A percentile compares a stretch with the other conserved stretches of the same genome.
These are phyloP conservation scores for Phoenix dactylifera DNA, from an alignment of 176 grass and related monocot species.

Conservation along the genomic window DNA sequence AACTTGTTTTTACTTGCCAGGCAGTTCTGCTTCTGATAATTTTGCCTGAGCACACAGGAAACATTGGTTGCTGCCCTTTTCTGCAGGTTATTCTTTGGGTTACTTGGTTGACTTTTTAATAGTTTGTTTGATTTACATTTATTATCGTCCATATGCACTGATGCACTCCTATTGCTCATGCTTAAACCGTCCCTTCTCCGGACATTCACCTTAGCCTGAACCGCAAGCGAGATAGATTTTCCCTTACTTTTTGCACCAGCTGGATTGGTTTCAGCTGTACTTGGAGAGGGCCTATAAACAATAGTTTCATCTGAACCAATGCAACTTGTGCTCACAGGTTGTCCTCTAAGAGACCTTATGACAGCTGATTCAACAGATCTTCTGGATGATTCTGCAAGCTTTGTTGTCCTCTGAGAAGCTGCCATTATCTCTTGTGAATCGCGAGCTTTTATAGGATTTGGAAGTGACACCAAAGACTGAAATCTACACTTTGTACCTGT, in stretches of 20 bases:
- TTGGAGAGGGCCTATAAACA: conserved; percentile 40
- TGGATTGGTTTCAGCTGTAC: conserved; percentile 46
- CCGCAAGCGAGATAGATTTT: conserved; percentile 56
- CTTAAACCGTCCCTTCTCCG: conserved; percentile 62
- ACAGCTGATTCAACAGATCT: conserved; percentile 27
- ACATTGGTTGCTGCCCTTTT: conserved; percentile 38
- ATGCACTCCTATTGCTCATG: conserved; percentile 33
- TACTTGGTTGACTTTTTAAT: conserved; percentile 38
- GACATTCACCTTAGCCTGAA: conserved; percentile 79
- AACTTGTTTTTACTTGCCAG: conserved; percentile 36
- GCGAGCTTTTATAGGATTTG: conserved; percentile 31
- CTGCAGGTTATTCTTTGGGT: conserved; percentile 49
- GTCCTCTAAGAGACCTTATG: conserved; percentile 25
- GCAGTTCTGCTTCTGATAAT: conserved; percentile 90
- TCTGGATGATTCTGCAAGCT: conserved; percentile 37
- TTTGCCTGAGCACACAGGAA: conserved; percentile 55
- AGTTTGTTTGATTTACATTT: conserved; percentile 43
- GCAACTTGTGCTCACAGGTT: conserved; percentile 33
- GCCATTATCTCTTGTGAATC: conserved; percentile 31
- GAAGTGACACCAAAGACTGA: conserved; percentile 43
- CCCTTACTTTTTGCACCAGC: conserved; percentile 44
- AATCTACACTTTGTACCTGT: conserved; percentile 45
- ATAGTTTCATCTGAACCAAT: conserved; percentile 59
- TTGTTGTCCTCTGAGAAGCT: conserved; percentile 28
- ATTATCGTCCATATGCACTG: conserved; percentile 45